Evolutionary conservation across 345 rosid genomes (phyloP), one percentile per base, ranked within the genome.

Genomic region (Bruguiera sexangula): DNA sequence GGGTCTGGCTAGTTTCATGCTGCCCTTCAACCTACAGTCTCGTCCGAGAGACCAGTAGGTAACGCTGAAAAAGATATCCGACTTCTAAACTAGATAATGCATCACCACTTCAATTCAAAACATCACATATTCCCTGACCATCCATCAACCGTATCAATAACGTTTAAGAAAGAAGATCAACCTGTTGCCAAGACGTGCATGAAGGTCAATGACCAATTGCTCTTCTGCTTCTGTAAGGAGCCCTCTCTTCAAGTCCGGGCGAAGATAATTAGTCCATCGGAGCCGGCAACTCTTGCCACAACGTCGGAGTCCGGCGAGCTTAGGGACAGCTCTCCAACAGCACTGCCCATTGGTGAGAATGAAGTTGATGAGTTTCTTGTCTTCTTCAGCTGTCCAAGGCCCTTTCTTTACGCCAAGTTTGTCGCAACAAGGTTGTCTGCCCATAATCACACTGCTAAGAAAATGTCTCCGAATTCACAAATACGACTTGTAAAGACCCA

Each of bases 201-300:
- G 96, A 51, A 89, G 96, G 69, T 89, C 92, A 59, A 89, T 89
- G 36, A 89, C 96, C 43, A 87, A 68, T 43, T 89, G 84, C 66
- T 89, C 96, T 70, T 89, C 96, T 8, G 87, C 73, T 34, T 87
- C 89, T 8, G 85, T 84, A 16, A 89, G 92, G 26, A 89, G 89
- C 20, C 96, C 96, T 62, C 96, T 80, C 82, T 89, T 89, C 85
- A 89, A 80, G 84, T 89, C 96, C 7, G 96, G 96, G n/a, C 96
- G 87, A 57, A 89, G 96, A 74, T 89, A 89, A 73, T 89, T 89
- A 65, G 92, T 89, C 96, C 96, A 89, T 6, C 96, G 96, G 27
- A 87, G 92, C 26, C 96, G 92, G 83, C 96, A 89, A 66, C 96
- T 87, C 84, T 89, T 89, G 31, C 96, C 96, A 13, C 96, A 89